Evolutionary conservation across 768 basidiomycete genomes (phyloP), one percentile per base, ranked within the genome.

Genomic region (Infundibulicybe gibba): DNA sequence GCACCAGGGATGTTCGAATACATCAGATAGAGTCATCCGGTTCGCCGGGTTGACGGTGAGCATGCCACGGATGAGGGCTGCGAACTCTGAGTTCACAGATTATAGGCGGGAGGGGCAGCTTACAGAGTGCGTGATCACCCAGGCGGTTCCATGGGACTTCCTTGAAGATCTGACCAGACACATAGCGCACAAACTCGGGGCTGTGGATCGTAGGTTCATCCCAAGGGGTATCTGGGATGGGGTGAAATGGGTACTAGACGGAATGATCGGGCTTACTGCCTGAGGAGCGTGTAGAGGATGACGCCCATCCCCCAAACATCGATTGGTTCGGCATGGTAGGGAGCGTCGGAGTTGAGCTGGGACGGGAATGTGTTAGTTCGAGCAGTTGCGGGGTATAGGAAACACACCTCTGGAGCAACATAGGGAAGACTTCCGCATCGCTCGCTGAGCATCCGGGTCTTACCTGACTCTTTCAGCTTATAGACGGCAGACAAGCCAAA

Each of bases 271-370:
- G 74, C 85, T 32, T 61, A 95, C 95, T 98, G 40, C 97, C 97
- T 6, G 78, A 98, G 72, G 40, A 99, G 70, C 0, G 95, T 90
- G 61, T 90, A 98, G 1, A 99, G 70, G 40, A 99, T 95, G 20
- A 98, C 89, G 1, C 97, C 97, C 35, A 90, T 80, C 0, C 93
- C 93, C 97, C 97, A 99, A 8, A 91, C 83, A 61, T 99, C 97
- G 17, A 98, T 80, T 0, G 97, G 94, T 48, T 97, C 92, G 2
- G 94, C 97, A 12, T 81, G 64, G 65, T 98, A 99, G 0, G 89
- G 77, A 9, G 62, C 69, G 3, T 81, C 71, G 3, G 68, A 69
- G 32, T 83, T 84, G 30, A 95, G 64, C 93, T 94, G 47, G 2
- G 30, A 6, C 6, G 10, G 14, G n/a, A 19, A 34, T 34, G 10